Percentiles rank a stretch among this genome's conserved stretches.
phyloP scores from a whole-genome alignment of 1,284 basidiomycete species.

The Pyrrhoderma lamaoense region DNA sequence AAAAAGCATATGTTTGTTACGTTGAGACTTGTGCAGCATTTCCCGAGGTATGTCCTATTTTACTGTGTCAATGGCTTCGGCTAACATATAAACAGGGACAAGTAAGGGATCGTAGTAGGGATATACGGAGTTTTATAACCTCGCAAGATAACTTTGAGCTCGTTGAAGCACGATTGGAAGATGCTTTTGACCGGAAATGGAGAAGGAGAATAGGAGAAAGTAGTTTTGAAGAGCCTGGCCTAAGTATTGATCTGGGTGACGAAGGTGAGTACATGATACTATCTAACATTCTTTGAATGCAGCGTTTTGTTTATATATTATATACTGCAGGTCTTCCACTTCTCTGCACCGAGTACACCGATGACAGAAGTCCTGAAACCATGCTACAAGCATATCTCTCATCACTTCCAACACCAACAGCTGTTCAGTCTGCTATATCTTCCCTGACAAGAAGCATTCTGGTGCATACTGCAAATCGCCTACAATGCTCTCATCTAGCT shows the following conservation, averaged over 20 bases:
- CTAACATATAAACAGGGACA: constrained; percentile 27
- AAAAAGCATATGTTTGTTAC: constrained; percentile 53
- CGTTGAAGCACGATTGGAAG: constrained; percentile 53
- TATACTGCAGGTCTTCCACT: not conserved
- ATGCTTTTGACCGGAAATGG: constrained; percentile 66
- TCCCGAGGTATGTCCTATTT: constrained; percentile 37
- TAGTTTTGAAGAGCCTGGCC: constrained; percentile 20
- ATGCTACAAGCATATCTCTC: constrained; percentile 54
- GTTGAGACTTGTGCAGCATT: constrained; percentile 61
- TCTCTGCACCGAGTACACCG: not conserved
- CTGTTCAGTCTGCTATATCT: constrained; percentile 55
- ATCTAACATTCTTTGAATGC: too few relatives aligned
- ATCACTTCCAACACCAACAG: constrained; percentile 72
- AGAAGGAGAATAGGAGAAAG: constrained; percentile 42
- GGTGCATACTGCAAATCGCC: constrained; percentile 53
- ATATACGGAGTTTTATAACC: constrained; percentile 38
- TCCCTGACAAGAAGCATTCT: constrained; percentile 65
- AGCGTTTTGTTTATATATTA: constrained; percentile 4
- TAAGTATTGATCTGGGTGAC: constrained; percentile 40
- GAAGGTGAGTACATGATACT: constrained; percentile 41
- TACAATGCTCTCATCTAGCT: constrained; percentile 64
- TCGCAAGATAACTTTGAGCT: constrained; percentile 49
- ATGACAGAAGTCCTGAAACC: constrained; percentile 32
- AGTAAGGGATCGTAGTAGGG: constrained; percentile 48
- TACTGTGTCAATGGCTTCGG: constrained; percentile 1